Conservation (phyloP, 2,329 filamentous ascomycete genomes). For the Cadophora gregata region DNA sequence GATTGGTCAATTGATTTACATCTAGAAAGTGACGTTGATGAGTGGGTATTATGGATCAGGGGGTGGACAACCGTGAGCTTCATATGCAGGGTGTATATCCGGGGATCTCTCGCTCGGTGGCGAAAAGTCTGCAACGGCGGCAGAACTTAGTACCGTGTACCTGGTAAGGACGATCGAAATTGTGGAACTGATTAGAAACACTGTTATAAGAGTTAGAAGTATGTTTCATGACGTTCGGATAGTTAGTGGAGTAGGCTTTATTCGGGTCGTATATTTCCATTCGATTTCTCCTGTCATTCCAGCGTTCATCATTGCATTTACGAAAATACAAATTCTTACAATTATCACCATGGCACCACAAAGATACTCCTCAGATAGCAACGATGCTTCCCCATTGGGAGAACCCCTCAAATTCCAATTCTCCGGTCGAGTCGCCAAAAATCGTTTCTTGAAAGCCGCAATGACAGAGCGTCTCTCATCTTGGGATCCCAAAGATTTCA, state of each 20-base stretch:
- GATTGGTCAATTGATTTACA: not conserved
- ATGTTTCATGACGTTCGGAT: not conserved
- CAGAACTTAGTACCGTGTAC: not conserved
- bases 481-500: slow-evolving; percentile 60
- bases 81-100: not conserved
- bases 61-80: not conserved
- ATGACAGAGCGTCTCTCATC: slow-evolving; percentile 70
- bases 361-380: slow-evolving; percentile 37
- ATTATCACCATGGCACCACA: slow-evolving; percentile 32
- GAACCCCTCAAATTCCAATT: slow-evolving; percentile 56
- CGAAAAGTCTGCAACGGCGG: not conserved
- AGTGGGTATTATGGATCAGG: not conserved
- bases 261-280: too few relatives aligned
- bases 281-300: not conserved
- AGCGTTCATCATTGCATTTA: too few relatives aligned
- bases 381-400: slow-evolving; percentile 47
- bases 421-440: slow-evolving; percentile 61
- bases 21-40: not conserved
- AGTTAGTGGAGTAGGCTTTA: too few relatives aligned
- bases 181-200: not conserved
- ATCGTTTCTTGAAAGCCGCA: slow-evolving; percentile 70
- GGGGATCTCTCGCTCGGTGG: not conserved
- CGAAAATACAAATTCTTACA: not conserved
- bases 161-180: not conserved
- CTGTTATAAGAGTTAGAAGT: not conserved